Evolutionary conservation across 495 filamentous ascomycete species (phyloP).

Genomic region (Xylaria sp.): DNA sequence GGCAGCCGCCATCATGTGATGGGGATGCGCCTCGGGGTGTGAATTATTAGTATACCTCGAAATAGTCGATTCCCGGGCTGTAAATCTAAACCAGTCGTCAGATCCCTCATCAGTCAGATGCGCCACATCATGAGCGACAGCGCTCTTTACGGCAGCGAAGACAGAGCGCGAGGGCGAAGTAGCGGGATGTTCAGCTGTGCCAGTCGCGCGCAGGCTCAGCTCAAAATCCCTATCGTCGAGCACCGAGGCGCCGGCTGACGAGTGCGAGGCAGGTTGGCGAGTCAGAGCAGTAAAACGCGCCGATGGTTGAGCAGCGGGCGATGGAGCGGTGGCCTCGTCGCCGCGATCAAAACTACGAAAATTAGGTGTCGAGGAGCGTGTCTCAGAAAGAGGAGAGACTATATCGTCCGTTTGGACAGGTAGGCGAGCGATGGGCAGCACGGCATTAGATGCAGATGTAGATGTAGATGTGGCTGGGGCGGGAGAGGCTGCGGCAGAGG

Average conservation of each 20-base stretch:
- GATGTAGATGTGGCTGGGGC: constrained; percentile 26
- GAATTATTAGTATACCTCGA: constrained; percentile 26
- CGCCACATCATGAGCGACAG: constrained; percentile 34
- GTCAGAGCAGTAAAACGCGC: constrained; percentile 33
- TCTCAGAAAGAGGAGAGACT: constrained; percentile 41
- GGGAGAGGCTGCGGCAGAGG: constrained; percentile 13
- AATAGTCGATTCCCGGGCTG: constrained; percentile 31
- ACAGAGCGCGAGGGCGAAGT: constrained; percentile 31
- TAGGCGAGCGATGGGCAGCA: constrained; percentile 32
- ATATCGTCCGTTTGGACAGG: constrained; percentile 31
- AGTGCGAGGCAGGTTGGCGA: constrained; percentile 34
- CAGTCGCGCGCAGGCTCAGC: constrained; percentile 28
- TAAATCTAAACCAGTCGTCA: constrained; percentile 47
- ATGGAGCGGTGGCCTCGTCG: constrained; percentile 21
- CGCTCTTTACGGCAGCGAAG: constrained; percentile 30
- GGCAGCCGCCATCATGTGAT: constrained; percentile 32
- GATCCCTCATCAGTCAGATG: constrained; percentile 38
- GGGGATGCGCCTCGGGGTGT: constrained; percentile 23
- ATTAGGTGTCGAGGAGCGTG: constrained; percentile 29
- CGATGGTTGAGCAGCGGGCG: constrained; percentile 22
- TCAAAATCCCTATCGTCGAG: constrained; percentile 40
- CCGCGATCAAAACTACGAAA: constrained; percentile 33
- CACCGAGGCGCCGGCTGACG: constrained; percentile 34
- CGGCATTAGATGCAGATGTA: constrained; percentile 29
- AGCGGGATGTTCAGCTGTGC: constrained; percentile 19